Conservation (phyloP, 495 filamentous ascomycete genomes). For the Eremomyces bilateralis region DNA sequence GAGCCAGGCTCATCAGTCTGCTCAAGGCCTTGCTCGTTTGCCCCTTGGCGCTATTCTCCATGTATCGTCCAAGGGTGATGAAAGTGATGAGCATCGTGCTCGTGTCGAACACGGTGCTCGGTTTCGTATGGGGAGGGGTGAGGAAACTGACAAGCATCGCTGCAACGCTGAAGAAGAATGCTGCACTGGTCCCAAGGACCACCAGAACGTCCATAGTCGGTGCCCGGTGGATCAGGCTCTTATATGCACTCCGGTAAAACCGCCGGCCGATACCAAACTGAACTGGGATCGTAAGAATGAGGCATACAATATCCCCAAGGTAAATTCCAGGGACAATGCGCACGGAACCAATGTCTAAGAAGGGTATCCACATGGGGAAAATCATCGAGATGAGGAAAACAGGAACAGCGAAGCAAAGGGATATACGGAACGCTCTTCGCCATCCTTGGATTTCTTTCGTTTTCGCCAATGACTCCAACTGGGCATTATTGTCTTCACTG, state of each 20-base stretch:
- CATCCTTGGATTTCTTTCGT: constrained; percentile 91
- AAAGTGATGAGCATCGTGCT: constrained; percentile 98
- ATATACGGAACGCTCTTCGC: constrained; percentile 55
- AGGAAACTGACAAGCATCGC: constrained; percentile 69
- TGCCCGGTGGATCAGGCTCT: constrained; percentile 66
- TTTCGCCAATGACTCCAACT: constrained; percentile 87
- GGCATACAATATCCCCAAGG: constrained; percentile 66
- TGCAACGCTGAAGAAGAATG: constrained; percentile 87
- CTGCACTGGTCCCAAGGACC: constrained; percentile 82
- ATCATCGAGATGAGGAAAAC: constrained; percentile 90
- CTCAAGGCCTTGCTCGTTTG: constrained; percentile 90
- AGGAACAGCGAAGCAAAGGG: constrained; percentile 61
- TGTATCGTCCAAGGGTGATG: constrained; percentile 71
- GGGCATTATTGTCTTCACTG: constrained; percentile 86
- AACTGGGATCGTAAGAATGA: constrained; percentile 69
- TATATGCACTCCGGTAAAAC: constrained; percentile 82
- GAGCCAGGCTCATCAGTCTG: constrained; percentile 84
- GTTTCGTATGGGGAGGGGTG: constrained; percentile 44
- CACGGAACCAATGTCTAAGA: constrained; percentile 50
- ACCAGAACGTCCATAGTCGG: constrained; percentile 98
- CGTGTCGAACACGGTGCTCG: constrained; percentile 84
- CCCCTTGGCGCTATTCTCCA: constrained; percentile 91
- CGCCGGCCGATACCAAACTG: constrained; percentile 92
- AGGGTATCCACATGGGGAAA: constrained; percentile 27
- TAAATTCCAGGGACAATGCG: constrained; percentile 47